Conservation (phyloP, 2,329 filamentous ascomycete species). For the Aspergillus fumigatiaffinis region DNA sequence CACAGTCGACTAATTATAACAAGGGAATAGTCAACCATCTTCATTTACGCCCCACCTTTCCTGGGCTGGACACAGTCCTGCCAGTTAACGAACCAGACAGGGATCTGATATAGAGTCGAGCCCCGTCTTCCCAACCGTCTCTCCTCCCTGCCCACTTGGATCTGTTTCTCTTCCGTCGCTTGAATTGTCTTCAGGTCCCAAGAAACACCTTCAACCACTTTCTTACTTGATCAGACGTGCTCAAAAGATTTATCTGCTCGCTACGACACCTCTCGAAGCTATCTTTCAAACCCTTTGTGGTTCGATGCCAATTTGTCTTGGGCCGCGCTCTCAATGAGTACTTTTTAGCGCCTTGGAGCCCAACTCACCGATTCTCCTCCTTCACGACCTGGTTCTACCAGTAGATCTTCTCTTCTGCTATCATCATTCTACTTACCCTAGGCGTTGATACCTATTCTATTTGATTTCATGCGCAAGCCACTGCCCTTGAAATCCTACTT, state of each 20-base stretch:
- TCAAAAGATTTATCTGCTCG: neutral
- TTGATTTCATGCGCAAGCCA: neutral
- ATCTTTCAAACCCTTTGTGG: neutral
- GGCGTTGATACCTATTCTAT: neutral
- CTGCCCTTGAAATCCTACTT: neutral
- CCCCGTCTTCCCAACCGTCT: constrained; percentile 10
- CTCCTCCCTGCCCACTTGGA: neutral
- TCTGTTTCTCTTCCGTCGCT: neutral
- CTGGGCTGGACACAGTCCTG: constrained; percentile 8
- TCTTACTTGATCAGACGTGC: neutral
- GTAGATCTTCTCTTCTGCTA: constrained; percentile 5
- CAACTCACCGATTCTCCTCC: constrained; percentile 18
- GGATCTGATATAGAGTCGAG: constrained; percentile 15
- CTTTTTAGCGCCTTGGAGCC: constrained; percentile 26
- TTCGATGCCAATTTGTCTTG: neutral
- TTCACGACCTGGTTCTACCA: constrained; percentile 20
- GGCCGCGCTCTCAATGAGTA: constrained; percentile 8
- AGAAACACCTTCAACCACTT: neutral
- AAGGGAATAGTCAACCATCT: constrained; percentile 14
- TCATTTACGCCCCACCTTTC: constrained; percentile 15
- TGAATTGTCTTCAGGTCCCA: neutral
- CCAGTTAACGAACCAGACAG: constrained; percentile 8
- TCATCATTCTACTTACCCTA: neutral
- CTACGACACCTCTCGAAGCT: neutral
- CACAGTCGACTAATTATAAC: constrained; percentile 15